phyloP scores from a whole-genome alignment of 208 protist species.

The Porcisia deanei region DNA sequence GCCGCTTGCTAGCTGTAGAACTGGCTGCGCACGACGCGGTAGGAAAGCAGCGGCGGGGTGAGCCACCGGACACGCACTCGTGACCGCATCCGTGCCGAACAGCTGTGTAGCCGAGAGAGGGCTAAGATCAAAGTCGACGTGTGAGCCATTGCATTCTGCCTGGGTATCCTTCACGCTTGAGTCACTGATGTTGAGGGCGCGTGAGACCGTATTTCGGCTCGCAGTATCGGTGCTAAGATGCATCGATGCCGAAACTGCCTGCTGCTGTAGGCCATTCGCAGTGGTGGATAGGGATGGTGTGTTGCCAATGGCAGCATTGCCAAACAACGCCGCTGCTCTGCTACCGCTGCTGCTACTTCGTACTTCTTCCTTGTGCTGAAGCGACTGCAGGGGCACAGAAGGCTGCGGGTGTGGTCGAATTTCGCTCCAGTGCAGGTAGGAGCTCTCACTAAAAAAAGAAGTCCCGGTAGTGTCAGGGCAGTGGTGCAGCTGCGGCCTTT shows the following conservation, averaged over 20 bases:
- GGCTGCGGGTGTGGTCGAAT: slow-evolving; percentile 15
- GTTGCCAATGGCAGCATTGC: slow-evolving; percentile 1
- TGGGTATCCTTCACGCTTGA: slow-evolving; percentile 22
- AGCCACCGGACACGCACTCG: slow-evolving; percentile 10
- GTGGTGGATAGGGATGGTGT: slow-evolving; percentile 12
- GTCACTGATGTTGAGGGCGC: slow-evolving; percentile 29
- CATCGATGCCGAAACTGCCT: slow-evolving; percentile 10
- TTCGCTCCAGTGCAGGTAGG: slow-evolving; percentile 33
- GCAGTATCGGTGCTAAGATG: not conserved
- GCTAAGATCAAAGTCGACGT: slow-evolving; percentile 33
- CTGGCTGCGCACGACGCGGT: slow-evolving; percentile 17
- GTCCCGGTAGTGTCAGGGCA: slow-evolving; percentile 21
- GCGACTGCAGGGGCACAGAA: not conserved
- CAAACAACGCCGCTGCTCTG: slow-evolving; percentile 5
- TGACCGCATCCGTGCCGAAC: slow-evolving; percentile 19
- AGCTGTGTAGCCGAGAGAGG: slow-evolving; percentile 20
- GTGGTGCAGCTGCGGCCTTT: not conserved
- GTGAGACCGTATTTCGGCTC: slow-evolving; percentile 18
- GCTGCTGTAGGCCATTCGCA: slow-evolving; percentile 8
- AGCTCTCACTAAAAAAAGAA: slow-evolving; percentile 30
- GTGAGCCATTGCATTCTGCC: slow-evolving; percentile 20
- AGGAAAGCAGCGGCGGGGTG: slow-evolving; percentile 1
- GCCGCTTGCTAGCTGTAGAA: slow-evolving; percentile 26
- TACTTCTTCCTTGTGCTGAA: not conserved
- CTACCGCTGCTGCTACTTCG: slow-evolving; percentile 7